Percentiles rank a stretch among this genome's conserved stretches.
Evolutionary conservation across 164 flowering plant genomes (phyloP).

Genomic region (Piper longum): DNA sequence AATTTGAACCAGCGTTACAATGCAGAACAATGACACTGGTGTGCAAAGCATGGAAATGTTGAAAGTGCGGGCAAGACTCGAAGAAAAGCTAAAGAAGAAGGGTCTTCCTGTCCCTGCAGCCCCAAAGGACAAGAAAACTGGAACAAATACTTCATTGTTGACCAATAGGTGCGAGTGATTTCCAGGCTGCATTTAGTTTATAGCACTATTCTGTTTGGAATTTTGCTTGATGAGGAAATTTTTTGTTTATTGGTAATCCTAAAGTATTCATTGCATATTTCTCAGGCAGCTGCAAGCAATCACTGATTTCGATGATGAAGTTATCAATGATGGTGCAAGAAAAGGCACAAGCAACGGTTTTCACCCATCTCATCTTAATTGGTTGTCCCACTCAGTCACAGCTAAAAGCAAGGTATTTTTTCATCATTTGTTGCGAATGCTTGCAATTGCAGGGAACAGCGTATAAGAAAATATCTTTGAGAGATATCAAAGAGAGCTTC

Average conservation of each 20-base stretch:
- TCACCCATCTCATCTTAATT: slow-evolving; percentile 15
- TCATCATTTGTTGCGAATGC: no score
- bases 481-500: no score
- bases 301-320: slow-evolving; percentile 79
- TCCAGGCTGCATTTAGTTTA: background rate
- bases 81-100: slow-evolving; percentile 67
- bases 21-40: slow-evolving; percentile 7
- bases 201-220: no score
- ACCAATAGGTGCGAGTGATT: slow-evolving; percentile 31
- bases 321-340: slow-evolving; percentile 17
- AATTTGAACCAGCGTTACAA: background rate
- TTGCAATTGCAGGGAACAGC: no score
- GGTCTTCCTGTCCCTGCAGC: slow-evolving; percentile 30
- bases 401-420: slow-evolving; percentile 7
- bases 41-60: slow-evolving; percentile 72
- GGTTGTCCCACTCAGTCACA: slow-evolving; percentile 29
- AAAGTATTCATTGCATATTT: slow-evolving; percentile 4
- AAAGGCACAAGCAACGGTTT: slow-evolving; percentile 17
- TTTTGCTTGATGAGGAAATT: no score
- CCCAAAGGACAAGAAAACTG: slow-evolving; percentile 20
- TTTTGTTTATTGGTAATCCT: no score
- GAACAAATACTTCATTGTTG: slow-evolving; percentile 18
- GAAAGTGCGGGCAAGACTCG: slow-evolving; percentile 67
- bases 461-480: no score
- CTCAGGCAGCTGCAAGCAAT: slow-evolving; percentile 54